Conservation (phyloP, 1,284 basidiomycete genomes). For the Ustilago loliicola region DNA sequence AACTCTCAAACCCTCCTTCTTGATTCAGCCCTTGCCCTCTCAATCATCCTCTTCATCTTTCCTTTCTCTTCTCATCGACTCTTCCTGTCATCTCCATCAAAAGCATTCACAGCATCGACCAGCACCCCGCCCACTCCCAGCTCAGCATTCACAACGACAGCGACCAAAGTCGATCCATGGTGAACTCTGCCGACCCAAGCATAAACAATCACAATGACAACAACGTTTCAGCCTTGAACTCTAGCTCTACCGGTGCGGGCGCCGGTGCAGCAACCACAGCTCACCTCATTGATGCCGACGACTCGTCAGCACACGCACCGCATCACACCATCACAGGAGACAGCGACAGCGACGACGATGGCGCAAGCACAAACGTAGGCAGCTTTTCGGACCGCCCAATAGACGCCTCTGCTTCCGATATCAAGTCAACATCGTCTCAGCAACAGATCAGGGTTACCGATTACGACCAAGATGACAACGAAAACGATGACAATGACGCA, state of each 20-base stretch:
- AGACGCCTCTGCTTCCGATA: constrained; percentile 6
- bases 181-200: constrained; percentile 10
- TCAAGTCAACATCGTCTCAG: constrained; percentile 21
- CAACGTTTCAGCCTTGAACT: constrained; percentile 27
- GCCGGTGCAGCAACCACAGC: constrained; percentile 3
- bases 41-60: not conserved
- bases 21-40: not conserved
- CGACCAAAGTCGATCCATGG: constrained; percentile 21
- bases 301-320: constrained; percentile 28
- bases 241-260: constrained; percentile 5
- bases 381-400: constrained; percentile 26
- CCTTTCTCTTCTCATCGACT: not conserved
- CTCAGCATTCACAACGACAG: not conserved
- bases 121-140: not conserved
- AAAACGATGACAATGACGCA: constrained; percentile 28
- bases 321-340: constrained; percentile 38
- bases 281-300: constrained; percentile 19
- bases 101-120: not conserved
- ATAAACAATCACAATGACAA: constrained; percentile 17
- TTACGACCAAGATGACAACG: constrained; percentile 24
- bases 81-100: not conserved
- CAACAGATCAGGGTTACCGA: constrained; percentile 16
- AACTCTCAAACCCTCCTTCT: not conserved
- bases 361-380: constrained; percentile 35
- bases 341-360: constrained; percentile 30